Base-by-base conservation (phyloP, 2,329 filamentous ascomycete species). In the Paraconiothyrium sp. region DNA sequence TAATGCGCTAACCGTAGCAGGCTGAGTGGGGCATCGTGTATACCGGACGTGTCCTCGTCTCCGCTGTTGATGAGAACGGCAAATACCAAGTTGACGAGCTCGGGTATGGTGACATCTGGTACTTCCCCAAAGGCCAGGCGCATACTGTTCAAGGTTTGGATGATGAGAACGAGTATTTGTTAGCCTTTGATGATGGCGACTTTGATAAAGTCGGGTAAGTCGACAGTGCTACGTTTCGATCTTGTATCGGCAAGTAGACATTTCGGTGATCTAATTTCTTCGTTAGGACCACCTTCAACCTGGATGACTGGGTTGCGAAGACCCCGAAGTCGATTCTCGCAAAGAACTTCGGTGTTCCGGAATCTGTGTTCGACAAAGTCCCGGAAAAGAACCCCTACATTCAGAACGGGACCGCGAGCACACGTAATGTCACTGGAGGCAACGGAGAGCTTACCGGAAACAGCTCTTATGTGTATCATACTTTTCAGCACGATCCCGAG, bases 271-370 rank as follows among this genome's bases (percentile, higher is more conserved):
- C 24, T 48, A 24, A 39, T 16, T 60, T 68, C 4, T 6, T 22
- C 13, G n/a, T 7, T 39, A 76, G 86, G n/a, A 90, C 87, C 0
- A 91, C 89, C 0, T 92, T 91, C 81, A 90, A 88, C 78, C 82
- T 91, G 27, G 88, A 89, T 64, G 89, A 92, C 78, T 91, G 89
- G 89, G 82, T 92, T 39, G 79, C 84, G 0, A 89, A 90, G 71
- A 91, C 89, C 0, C 89, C 89, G 0, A 86, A 84, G 58, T 79
- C 81, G 1, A 82, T 92, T 48, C 80, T 91, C 0, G 88, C 89
- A 39, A 90, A 90, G 79, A 91, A 91, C 79, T 91, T 91, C 65
- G 87, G 88, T 24, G 83, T 91, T 22, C 81, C 86, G 52, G 81
- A 83, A 24, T 84, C 84, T 0, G 83, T 89, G 49, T 91, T 91